These are phyloP conservation scores for Effrenium voratum DNA, from an alignment of 73 alveolate genomes.

Conservation along the genomic window DNA sequence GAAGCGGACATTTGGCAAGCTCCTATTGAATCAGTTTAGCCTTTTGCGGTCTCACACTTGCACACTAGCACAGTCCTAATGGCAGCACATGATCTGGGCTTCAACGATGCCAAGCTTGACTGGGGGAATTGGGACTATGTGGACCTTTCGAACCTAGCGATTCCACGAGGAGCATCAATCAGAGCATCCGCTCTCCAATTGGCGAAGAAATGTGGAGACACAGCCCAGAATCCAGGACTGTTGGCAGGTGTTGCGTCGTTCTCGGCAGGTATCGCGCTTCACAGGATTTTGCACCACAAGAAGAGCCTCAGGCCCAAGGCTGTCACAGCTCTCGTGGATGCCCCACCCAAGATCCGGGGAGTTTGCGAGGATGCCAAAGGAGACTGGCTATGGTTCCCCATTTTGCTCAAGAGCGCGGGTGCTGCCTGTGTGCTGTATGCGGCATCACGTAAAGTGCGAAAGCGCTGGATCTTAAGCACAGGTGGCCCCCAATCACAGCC, in stretches of 20 bases:
- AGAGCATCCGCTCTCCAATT: constrained; percentile 20
- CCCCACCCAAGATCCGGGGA: background rate
- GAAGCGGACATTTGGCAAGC: no score
- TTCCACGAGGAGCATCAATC: constrained; percentile 16
- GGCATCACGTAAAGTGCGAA: background rate
- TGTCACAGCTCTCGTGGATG: background rate
- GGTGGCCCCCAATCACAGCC: no score
- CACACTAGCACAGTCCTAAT: no score
- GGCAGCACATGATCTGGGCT: constrained; percentile 11
- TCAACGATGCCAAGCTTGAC: constrained; percentile 56
- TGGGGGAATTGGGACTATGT: constrained; percentile 75
- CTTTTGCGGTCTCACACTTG: no score
- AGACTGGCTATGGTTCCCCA: background rate
- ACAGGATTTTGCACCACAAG: constrained; percentile 32
- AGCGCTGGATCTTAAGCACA: no score
- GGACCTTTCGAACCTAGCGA: constrained; percentile 27
- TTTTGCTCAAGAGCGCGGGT: background rate
- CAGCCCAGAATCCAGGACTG: constrained; percentile 18
- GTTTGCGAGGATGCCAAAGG: background rate
- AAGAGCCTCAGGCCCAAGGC: background rate
- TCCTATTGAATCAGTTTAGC: no score
- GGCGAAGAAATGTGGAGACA: constrained; percentile 48
- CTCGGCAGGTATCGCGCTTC: constrained; percentile 83
- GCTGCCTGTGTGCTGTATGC: background rate
- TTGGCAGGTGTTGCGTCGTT: constrained; percentile 77